These are phyloP conservation scores for Hericium erinaceus DNA, from an alignment of 768 basidiomycete species.

Conservation along the genomic window DNA sequence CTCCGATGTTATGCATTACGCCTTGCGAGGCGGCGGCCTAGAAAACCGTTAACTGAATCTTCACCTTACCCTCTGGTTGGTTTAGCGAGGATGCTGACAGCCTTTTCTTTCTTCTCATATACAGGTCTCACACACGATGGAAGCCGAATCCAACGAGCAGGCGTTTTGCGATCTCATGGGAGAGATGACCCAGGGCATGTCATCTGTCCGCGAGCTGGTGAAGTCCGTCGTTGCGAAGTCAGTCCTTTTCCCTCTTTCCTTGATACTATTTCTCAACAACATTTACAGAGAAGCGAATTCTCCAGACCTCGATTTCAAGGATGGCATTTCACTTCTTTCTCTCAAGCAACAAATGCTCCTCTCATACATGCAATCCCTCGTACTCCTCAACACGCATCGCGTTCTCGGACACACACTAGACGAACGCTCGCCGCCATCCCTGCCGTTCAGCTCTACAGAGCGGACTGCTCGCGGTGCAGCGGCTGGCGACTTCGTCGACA, in stretches of 20 bases:
- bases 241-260: slow-evolving; percentile 8
- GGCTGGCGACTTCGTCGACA: slow-evolving; percentile 72
- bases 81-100: neutral
- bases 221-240: slow-evolving; percentile 49
- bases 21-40: slow-evolving; percentile 47
- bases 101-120: neutral
- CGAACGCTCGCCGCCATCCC: slow-evolving; percentile 36
- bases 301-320: slow-evolving; percentile 40
- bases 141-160: slow-evolving; percentile 9
- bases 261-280: neutral
- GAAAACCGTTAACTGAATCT: slow-evolving; percentile 54
- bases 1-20: slow-evolving; percentile 45
- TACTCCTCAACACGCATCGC: slow-evolving; percentile 64
- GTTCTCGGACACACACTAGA: slow-evolving; percentile 55
- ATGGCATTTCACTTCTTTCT: slow-evolving; percentile 88
- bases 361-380: slow-evolving; percentile 77
- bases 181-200: slow-evolving; percentile 55
- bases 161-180: slow-evolving; percentile 27
- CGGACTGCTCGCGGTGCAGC: slow-evolving; percentile 46
- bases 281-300: slow-evolving; percentile 17
- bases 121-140: slow-evolving; percentile 2
- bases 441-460: slow-evolving; percentile 43
- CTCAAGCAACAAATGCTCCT: slow-evolving; percentile 80
- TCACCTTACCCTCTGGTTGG: neutral
- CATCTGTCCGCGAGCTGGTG: slow-evolving; percentile 49